Conservation (phyloP, 2,329 filamentous ascomycete genomes). For the Emericellopsis cladophorae region DNA sequence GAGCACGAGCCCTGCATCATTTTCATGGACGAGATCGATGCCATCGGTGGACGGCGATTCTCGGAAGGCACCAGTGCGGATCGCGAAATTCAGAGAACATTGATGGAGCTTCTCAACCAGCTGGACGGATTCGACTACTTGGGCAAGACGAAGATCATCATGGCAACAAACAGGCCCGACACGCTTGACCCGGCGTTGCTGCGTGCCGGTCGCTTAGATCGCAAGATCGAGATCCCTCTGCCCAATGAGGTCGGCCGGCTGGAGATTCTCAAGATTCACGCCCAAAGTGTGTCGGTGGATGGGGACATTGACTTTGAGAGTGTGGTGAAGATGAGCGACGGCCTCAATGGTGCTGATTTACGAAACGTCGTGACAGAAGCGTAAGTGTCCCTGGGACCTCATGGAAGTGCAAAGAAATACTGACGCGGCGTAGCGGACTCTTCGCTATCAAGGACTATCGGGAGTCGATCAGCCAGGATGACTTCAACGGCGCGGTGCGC, state of each 20-base stretch:
- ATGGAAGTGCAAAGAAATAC: not conserved
- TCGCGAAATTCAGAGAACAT: conserved; percentile 92
- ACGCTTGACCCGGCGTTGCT: conserved; percentile 89
- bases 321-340: conserved; percentile 99
- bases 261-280: conserved; percentile 97
- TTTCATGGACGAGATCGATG: conserved; percentile 99
- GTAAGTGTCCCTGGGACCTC: conserved; percentile 43
- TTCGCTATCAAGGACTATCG: conserved; percentile 98
- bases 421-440: conserved; percentile 50
- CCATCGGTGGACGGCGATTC: conserved; percentile 92
- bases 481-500: conserved; percentile 97
- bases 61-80: conserved; percentile 96
- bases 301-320: conserved; percentile 98
- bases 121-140: conserved; percentile 98
- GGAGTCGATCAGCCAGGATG: conserved; percentile 92
- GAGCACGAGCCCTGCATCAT: conserved; percentile 99
- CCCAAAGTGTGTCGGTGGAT: conserved; percentile 72
- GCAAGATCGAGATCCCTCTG: conserved; percentile 95
- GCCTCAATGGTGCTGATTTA: conserved; percentile 92
- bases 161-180: conserved; percentile 96
- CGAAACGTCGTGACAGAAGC: conserved; percentile 97
- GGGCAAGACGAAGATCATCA: conserved; percentile 99
- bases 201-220: conserved; percentile 82
- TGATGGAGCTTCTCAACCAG: conserved; percentile 98
- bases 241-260: conserved; percentile 93